phyloP scores from a whole-genome alignment of 352 stramenopile species.

The Phytophthora citrophthora region DNA sequence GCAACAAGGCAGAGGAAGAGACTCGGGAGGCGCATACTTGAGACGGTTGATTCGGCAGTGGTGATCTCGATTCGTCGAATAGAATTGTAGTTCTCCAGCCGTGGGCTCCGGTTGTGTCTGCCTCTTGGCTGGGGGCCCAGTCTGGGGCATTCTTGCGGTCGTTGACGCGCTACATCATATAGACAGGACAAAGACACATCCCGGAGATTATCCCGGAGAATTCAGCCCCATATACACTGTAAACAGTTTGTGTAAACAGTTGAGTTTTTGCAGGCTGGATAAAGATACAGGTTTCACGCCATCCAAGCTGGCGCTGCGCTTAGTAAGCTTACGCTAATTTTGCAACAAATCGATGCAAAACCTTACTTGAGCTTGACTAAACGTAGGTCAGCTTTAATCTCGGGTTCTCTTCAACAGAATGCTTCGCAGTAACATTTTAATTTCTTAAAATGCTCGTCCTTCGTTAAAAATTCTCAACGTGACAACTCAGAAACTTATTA shows the following conservation, averaged over 20 bases:
- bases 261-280: too few species aligned
- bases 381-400: not conserved
- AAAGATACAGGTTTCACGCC: too few species aligned
- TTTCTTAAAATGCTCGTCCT: too few species aligned
- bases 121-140: not conserved
- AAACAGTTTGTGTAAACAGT: too few species aligned
- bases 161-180: not conserved
- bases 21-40: constrained; percentile 30
- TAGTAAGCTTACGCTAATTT: too few species aligned
- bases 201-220: not conserved
- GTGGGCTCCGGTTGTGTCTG: not conserved
- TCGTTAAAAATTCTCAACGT: too few species aligned
- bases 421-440: not conserved
- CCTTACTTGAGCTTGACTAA: too few species aligned
- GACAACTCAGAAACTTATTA: too few species aligned
- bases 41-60: constrained; percentile 2
- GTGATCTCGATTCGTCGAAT: constrained; percentile 13
- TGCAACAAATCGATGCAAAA: too few species aligned
- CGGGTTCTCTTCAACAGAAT: not conserved
- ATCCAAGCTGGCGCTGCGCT: too few species aligned
- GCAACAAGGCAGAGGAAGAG: constrained; percentile 24
- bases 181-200: constrained; percentile 8
- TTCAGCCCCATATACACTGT: too few species aligned
- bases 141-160: not conserved
- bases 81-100: constrained; percentile 12